Conservation (phyloP, 257 asterid species). For the Gentiana macrophylla region DNA sequence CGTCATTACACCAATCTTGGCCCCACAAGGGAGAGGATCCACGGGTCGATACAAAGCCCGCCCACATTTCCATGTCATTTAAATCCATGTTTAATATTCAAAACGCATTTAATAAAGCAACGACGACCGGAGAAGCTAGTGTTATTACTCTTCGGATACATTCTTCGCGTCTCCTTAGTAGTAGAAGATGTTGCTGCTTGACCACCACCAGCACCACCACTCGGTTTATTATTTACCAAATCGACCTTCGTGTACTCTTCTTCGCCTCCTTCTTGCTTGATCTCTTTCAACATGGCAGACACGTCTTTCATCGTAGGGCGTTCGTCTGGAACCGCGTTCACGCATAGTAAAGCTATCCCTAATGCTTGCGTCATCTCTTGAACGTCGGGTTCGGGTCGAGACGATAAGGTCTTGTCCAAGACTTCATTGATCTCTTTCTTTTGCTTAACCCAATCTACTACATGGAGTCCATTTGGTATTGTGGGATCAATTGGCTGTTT, state of each 20-base stretch:
- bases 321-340: conserved; percentile 31
- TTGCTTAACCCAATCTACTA: conserved; percentile 33
- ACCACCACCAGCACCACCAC: conserved; percentile 7
- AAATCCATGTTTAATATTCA: conserved; percentile 17
- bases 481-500: conserved; percentile 46
- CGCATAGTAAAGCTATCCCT: conserved; percentile 34
- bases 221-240: conserved; percentile 5
- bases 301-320: conserved; percentile 49
- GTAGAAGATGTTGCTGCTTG: conserved; percentile 26
- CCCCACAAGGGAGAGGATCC: no score
- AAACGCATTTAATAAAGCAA: conserved; percentile 26
- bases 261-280: conserved; percentile 28
- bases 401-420: conserved; percentile 20
- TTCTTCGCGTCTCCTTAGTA: conserved; percentile 10
- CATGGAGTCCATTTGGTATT: conserved; percentile 33
- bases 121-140: conserved; percentile 34
- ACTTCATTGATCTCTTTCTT: conserved; percentile 21
- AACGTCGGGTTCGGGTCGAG: conserved; percentile 26
- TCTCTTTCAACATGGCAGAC: conserved; percentile 46
- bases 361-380: conserved; percentile 36
- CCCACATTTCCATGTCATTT: conserved; percentile 13
- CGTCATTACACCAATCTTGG: no score
- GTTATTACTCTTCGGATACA: conserved; percentile 23
- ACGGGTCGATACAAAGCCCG: no score
- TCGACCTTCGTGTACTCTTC: conserved; percentile 35